Evolutionary conservation across 164 flowering plant species (phyloP).

Genomic region (Dillenia suffruticosa): DNA sequence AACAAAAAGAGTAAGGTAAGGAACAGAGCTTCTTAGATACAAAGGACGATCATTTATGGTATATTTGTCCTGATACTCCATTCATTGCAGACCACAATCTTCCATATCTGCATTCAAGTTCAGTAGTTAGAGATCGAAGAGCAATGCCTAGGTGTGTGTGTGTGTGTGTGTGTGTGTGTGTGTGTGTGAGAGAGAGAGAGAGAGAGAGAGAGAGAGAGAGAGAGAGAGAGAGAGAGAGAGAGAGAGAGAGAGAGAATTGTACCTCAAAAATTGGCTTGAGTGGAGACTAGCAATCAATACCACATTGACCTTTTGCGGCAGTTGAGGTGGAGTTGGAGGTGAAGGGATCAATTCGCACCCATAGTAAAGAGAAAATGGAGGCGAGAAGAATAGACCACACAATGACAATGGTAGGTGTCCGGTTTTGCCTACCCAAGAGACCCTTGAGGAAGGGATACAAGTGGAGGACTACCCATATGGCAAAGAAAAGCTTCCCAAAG

Average conservation of each 20-base stretch:
- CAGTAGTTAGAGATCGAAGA: too few relatives aligned
- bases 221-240: constrained; percentile 4
- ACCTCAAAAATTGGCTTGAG: constrained; percentile 4
- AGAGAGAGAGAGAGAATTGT: constrained; percentile 5
- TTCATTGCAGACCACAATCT: too few relatives aligned
- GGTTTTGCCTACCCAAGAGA: constrained; percentile 82
- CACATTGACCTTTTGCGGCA: constrained; percentile 61
- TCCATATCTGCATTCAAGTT: too few relatives aligned
- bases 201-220: constrained; percentile 7
- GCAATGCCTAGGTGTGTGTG: too few relatives aligned
- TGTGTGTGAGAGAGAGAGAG: constrained; percentile 7
- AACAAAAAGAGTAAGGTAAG: too few relatives aligned
- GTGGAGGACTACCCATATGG: constrained; percentile 91
- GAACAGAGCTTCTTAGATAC: too few relatives aligned
- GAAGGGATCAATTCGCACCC: constrained; percentile 95
- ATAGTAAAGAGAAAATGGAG: constrained; percentile 88
- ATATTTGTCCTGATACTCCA: too few relatives aligned
- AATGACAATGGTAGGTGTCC: constrained; percentile 90
- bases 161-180: too few relatives aligned
- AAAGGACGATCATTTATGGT: too few relatives aligned
- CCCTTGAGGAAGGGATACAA: constrained; percentile 95
- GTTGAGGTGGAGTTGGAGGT: constrained; percentile 36
- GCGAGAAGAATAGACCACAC: constrained; percentile 97
- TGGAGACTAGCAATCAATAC: constrained; percentile 55
- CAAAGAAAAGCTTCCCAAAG: constrained; percentile 89